Evolutionary conservation across 352 stramenopile species (phyloP), one percentile per base, ranked within the genome.

Genomic region (Phytophthora kernoviae): DNA sequence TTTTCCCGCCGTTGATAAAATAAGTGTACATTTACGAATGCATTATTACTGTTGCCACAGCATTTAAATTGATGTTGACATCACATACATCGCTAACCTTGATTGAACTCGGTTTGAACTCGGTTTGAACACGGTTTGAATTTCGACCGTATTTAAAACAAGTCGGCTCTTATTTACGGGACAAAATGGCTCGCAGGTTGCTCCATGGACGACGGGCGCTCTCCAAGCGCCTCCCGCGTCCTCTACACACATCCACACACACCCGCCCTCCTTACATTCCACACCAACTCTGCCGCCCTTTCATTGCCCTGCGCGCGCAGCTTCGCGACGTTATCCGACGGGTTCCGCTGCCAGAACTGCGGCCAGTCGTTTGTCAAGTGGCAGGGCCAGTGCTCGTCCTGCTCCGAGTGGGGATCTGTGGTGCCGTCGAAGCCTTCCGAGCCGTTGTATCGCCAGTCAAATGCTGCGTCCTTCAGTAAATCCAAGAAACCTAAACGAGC

Each of bases 371-470:
- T 87, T 62, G 66, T 69, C 56, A 96, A 94, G 64, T 96, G 87
- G 87, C 85, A 91, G 62, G 87, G 87, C 18, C 84, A 94, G 62
- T 96, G 87, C 74, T 79, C 77, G 24, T 79, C 80, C 4, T 99
- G 96, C 72, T 72, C 77, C 14, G 64, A 93, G 33, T 99, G 94
- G 94, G 96, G 97, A 47, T 87, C 84, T 10, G 75, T 99, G 20
- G 79, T 84, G 50, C 63, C 91, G 17, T 73, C 85, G 11, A 76
- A 70, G 39, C 36, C 53, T 0, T 45, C 26, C 2, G 60, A 77
- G 14, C 62, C 79, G 12, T 49, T 76, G 30, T 93, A 82, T 48
- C 75, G 74, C 8, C 81, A 93, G 54, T 68, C 79, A 21, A 92
- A 89, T 36, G 79, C 75, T 2, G 64, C 73, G 44, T 60, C 65